Evolutionary conservation across 225 moss, liverwort and hornwort species (phyloP).

Genomic region (Anthoceros angustus): DNA sequence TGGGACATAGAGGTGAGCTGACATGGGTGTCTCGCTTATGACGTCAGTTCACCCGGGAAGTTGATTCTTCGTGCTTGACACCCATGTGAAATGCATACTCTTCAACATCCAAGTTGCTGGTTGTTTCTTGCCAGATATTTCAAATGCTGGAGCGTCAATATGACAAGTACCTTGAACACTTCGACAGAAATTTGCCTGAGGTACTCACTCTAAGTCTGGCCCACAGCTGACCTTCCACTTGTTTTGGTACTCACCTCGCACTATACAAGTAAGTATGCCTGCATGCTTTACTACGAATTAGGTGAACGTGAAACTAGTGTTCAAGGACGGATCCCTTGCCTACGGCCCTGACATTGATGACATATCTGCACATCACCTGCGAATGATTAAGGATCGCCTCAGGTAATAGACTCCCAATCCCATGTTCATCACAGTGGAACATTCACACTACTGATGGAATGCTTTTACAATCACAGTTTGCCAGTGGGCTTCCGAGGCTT

Average conservation of each 20-base stretch:
- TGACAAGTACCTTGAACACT: constrained; percentile 13
- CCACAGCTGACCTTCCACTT: background rate
- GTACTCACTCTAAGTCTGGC: background rate
- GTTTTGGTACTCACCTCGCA: background rate
- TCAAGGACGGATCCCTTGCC: constrained; percentile 12
- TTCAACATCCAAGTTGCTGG: background rate
- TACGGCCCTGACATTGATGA: constrained; percentile 22
- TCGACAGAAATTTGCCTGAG: constrained; percentile 15
- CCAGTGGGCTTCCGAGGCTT: constrained; percentile 17
- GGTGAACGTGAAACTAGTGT: constrained; percentile 16
- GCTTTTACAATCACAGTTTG: constrained; percentile 12
- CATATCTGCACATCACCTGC: constrained; percentile 15
- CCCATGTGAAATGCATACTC: background rate
- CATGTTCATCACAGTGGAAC: background rate
- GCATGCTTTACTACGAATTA: background rate
- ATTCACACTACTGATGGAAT: background rate
- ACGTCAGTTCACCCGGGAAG: background rate
- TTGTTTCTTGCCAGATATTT: constrained; percentile 9
- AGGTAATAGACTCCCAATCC: constrained; percentile 9
- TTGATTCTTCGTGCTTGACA: no score
- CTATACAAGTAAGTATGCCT: no score
- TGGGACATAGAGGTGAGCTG: constrained; percentile 22
- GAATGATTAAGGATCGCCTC: constrained; percentile 15
- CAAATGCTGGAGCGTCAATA: constrained; percentile 21
- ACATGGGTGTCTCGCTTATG: background rate